These are phyloP conservation scores for Ensete ventricosum DNA, from an alignment of 176 grass and related monocot species.

Conservation along the genomic window DNA sequence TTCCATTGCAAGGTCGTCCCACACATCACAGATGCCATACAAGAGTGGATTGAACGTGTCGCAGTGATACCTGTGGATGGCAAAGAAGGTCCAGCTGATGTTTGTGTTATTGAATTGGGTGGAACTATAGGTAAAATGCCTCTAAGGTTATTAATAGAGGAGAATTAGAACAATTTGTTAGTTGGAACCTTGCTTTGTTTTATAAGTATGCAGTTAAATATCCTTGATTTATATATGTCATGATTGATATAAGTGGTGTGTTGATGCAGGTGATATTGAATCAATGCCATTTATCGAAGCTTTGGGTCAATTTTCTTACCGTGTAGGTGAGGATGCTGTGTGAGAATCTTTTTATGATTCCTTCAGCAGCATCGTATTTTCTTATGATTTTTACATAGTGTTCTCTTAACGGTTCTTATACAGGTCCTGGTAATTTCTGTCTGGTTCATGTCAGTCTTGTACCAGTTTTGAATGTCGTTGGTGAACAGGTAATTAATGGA, in stretches of 20 bases:
- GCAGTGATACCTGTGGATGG: slow-evolving; percentile 64
- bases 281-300: slow-evolving; percentile 46
- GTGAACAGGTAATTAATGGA: slow-evolving; percentile 32
- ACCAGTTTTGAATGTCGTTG: slow-evolving; percentile 40
- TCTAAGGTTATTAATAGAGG: neutral
- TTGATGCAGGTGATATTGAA: slow-evolving; percentile 40
- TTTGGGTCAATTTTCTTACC: slow-evolving; percentile 41
- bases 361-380: neutral
- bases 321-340: slow-evolving; percentile 28
- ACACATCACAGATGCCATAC: slow-evolving; percentile 74
- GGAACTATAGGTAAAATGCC: slow-evolving; percentile 55
- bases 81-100: slow-evolving; percentile 57
- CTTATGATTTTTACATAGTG: neutral
- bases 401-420: neutral
- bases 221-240: too few species aligned
- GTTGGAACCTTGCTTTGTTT: neutral
- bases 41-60: slow-evolving; percentile 62
- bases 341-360: neutral
- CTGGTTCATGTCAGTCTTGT: slow-evolving; percentile 46
- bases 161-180: neutral
- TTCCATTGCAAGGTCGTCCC: slow-evolving; percentile 48
- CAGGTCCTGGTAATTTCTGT: slow-evolving; percentile 38
- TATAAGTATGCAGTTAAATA: too few species aligned
- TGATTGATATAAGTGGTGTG: neutral
- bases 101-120: slow-evolving; percentile 63